Base-by-base conservation (phyloP, 2,329 filamentous ascomycete species). In the Eutypa lata region DNA sequence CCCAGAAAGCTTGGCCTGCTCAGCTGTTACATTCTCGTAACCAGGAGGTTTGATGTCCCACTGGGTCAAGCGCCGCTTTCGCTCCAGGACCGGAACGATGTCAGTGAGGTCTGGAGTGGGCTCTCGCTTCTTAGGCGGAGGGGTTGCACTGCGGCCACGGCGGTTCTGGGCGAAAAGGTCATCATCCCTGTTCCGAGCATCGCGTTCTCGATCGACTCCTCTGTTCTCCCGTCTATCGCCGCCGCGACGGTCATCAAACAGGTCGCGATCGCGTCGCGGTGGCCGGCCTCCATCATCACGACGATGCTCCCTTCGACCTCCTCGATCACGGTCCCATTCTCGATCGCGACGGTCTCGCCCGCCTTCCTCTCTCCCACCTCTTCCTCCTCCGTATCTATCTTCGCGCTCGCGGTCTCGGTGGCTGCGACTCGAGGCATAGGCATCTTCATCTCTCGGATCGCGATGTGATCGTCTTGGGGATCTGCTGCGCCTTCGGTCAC, bases 21-120 rank as follows among this genome's bases (percentile, higher is more conserved):
- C 95, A 21, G 94, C 91, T 2, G 94, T 97, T 60, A 99, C 93
- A 71, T 94, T 96, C 68, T 99, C 95, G 67, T 99, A 99, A 44
- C 94, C 93, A 16, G 91, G 90, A 6, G 94, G 94, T 76, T 99
- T 99, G 72, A 99, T 97, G 71, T 99, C 95, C 94, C 94, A 99
- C 73, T 99, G 95, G 35, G 92, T 97, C 78, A 99, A 77, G 54
- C 94, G 88, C 62, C 95, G 88, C 78, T 92, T 94, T 64, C 93
- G 87, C 66, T 93, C 87, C 58, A 91, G 77, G 54, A 99, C 80
- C 3, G 91, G 83, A n/a, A 88, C 78, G 54, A 95, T 77, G 65
- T 95, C 86, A 55, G 92, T 95, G 68, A 99, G 78, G 71, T 99
- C 95, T 35, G 94, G 95, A 1, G 94, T 99, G 7, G 94, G 91